phyloP scores from a whole-genome alignment of 2,329 filamentous ascomycete species.

The Paraconiothyrium brasiliense region DNA sequence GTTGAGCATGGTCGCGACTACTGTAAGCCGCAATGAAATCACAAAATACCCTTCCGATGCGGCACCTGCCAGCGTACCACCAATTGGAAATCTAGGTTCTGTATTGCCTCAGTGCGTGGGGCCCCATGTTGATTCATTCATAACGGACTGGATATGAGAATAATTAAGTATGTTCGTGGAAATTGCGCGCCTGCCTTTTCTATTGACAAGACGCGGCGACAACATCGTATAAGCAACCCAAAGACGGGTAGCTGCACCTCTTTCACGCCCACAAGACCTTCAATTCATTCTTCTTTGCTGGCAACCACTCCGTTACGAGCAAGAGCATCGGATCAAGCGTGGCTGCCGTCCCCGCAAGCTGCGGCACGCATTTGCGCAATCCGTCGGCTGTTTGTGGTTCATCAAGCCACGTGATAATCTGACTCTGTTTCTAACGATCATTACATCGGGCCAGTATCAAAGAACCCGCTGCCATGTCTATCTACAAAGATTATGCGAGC shows the following conservation, averaged over 20 bases:
- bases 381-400: background rate
- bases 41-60: too few species aligned
- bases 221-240: background rate
- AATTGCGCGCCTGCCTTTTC: background rate
- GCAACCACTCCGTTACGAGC: background rate
- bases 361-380: background rate
- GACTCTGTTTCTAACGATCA: background rate
- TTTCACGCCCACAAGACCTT: background rate
- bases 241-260: background rate
- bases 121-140: too few species aligned
- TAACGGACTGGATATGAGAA: too few species aligned
- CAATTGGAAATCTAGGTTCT: background rate
- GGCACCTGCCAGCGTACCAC: too few species aligned
- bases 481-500: background rate
- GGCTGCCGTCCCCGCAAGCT: background rate
- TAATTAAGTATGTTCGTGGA: background rate
- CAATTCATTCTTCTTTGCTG: background rate
- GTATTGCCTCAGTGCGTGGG: too few species aligned
- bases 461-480: background rate
- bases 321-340: background rate
- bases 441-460: background rate
- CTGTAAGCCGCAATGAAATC: conserved; percentile 49
- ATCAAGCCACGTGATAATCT: background rate
- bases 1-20: conserved; percentile 77
- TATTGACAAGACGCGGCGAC: background rate